Evolutionary conservation across 2,329 filamentous ascomycete species (phyloP).

Genomic region (Pseudocercospora fijiensis): DNA sequence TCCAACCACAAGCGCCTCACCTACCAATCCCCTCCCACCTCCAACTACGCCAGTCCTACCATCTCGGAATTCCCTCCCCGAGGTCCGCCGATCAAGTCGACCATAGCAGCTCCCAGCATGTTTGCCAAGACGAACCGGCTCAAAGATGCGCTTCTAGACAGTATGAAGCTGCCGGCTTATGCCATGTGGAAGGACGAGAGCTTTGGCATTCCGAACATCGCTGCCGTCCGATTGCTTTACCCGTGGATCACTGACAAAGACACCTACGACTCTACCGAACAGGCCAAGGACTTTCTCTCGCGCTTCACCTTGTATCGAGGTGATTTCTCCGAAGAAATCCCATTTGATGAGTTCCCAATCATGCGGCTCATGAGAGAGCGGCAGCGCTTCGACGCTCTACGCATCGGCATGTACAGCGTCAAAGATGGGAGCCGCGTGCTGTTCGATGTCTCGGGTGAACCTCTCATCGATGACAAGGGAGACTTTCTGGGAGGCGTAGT

Average conservation of each 20-base stretch:
- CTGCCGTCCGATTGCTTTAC: conserved; percentile 48
- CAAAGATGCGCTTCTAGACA: conserved; percentile 75
- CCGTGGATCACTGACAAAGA: conserved; percentile 37
- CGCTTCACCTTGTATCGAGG: conserved; percentile 64
- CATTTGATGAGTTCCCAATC: conserved; percentile 65
- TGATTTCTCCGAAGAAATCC: conserved; percentile 62
- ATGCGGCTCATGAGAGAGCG: conserved; percentile 62
- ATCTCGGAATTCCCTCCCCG: conserved; percentile 64
- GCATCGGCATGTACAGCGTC: conserved; percentile 63
- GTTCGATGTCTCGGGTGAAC: conserved; percentile 67
- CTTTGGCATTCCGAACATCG: conserved; percentile 70
- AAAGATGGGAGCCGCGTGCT: conserved; percentile 55
- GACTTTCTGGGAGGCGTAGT: conserved; percentile 74
- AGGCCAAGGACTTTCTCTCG: conserved; percentile 53
- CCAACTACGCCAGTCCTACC: conserved; percentile 52
- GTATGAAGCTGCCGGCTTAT: conserved; percentile 70
- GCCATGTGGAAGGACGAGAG: conserved; percentile 80
- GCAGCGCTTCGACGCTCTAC: conserved; percentile 57
- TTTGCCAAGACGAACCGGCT: conserved; percentile 71
- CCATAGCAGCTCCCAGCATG: conserved; percentile 61
- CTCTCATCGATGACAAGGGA: conserved; percentile 63
- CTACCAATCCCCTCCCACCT: conserved; percentile 18
- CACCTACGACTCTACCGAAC: conserved; percentile 39
- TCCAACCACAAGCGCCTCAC: conserved; percentile 11
- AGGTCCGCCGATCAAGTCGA: conserved; percentile 60